Conservation (phyloP, 2,329 filamentous ascomycete genomes). For the Thelonectria olida region DNA sequence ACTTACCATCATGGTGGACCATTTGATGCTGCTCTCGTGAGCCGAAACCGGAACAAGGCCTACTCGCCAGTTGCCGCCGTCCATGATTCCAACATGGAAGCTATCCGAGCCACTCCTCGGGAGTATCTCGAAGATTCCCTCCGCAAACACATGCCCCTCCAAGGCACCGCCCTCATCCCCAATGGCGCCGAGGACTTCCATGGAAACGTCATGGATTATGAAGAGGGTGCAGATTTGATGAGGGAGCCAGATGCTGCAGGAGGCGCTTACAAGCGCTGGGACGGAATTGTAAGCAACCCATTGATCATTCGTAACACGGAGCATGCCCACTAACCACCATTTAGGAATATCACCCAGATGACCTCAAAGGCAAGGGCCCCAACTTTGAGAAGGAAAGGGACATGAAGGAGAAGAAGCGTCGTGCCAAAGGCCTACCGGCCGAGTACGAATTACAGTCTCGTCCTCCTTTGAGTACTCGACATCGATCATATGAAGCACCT, state of each 20-base stretch:
- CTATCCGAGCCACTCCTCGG: slow-evolving; percentile 80
- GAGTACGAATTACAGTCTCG: slow-evolving; percentile 61
- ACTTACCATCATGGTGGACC: slow-evolving; percentile 91
- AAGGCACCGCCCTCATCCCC: slow-evolving; percentile 81
- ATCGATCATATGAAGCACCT: slow-evolving; percentile 54
- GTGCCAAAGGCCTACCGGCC: slow-evolving; percentile 44
- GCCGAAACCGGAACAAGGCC: slow-evolving; percentile 72
- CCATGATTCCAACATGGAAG: slow-evolving; percentile 75
- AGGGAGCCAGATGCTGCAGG: slow-evolving; percentile 73
- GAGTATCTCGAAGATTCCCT: slow-evolving; percentile 83
- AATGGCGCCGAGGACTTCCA: slow-evolving; percentile 74
- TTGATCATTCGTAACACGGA: neutral
- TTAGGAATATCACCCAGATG: slow-evolving; percentile 75
- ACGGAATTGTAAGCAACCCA: slow-evolving; percentile 69
- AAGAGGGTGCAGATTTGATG: slow-evolving; percentile 90
- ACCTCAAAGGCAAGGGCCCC: slow-evolving; percentile 84
- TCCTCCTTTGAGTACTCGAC: slow-evolving; percentile 47
- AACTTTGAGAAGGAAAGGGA: slow-evolving; percentile 76
- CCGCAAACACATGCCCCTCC: slow-evolving; percentile 77
- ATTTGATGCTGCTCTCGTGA: slow-evolving; percentile 82
- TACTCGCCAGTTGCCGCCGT: slow-evolving; percentile 82
- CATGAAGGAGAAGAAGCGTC: slow-evolving; percentile 65
- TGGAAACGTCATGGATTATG: slow-evolving; percentile 78
- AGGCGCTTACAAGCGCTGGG: slow-evolving; percentile 81
- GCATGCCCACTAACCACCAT: slow-evolving; percentile 10